Percentiles rank a stretch among this genome's conserved stretches.
These are phyloP conservation scores for Eucalyptus shirleyi DNA, from an alignment of 345 rosid species.

Conservation along the genomic window DNA sequence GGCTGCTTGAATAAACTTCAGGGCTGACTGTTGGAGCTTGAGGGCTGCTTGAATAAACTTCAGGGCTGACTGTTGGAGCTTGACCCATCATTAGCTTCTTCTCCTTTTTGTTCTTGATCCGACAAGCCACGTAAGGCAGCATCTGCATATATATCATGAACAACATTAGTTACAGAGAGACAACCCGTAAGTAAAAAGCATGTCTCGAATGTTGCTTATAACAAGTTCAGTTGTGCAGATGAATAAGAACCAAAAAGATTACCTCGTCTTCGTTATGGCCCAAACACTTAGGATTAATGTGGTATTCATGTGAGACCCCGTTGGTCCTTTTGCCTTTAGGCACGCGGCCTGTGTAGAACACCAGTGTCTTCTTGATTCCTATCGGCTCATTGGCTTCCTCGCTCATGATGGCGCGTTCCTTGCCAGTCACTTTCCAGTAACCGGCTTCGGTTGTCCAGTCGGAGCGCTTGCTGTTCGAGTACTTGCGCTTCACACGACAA, in stretches of 20 bases:
- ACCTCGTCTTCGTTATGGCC: not conserved
- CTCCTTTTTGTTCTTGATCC: not conserved
- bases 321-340: not conserved
- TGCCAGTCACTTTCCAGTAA: slow-evolving; percentile 45
- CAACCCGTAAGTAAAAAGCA: not conserved
- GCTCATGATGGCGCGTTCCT: not conserved
- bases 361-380: slow-evolving; percentile 28
- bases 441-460: slow-evolving; percentile 18
- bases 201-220: not conserved
- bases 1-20: not conserved
- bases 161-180: not conserved
- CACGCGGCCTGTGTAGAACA: slow-evolving; percentile 5
- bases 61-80: not conserved
- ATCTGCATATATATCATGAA: not conserved
- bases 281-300: not conserved
- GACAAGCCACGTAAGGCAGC: not conserved
- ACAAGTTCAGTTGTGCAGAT: not conserved
- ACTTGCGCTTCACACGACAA: slow-evolving; percentile 6
- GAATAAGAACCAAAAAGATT: not conserved
- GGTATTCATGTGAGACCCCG: slow-evolving; percentile 29
- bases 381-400: not conserved
- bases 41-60: not conserved
- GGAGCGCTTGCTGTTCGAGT: not conserved
- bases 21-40: not conserved
- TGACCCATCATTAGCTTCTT: not conserved